Evolutionary conservation across 1,284 basidiomycete genomes (phyloP).

Genomic region (Leccinum angustisporum): DNA sequence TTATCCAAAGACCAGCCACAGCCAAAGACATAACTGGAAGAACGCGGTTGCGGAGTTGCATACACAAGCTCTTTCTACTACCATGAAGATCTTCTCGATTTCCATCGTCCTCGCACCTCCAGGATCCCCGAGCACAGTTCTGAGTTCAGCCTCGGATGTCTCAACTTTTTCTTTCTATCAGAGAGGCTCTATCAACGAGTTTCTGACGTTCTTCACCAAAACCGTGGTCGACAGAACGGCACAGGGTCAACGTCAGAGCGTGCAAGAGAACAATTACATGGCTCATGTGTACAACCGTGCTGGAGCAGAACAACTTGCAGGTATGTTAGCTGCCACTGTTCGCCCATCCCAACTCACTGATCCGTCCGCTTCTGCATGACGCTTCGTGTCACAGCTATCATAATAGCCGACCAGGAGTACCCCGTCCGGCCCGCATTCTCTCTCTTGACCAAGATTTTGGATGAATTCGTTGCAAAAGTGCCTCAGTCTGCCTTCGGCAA

Average conservation of each 20-base stretch:
- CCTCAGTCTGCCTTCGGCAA: constrained; percentile 67
- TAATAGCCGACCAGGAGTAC: constrained; percentile 96
- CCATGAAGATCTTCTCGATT: constrained; percentile 75
- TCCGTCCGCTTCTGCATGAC: not conserved
- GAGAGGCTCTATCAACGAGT: constrained; percentile 80
- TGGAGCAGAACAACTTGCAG: constrained; percentile 77
- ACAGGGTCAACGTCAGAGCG: constrained; percentile 86
- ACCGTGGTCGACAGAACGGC: constrained; percentile 91
- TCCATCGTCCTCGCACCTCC: constrained; percentile 60
- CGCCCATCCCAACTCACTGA: constrained; percentile 3
- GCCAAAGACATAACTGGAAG: constrained; percentile 21
- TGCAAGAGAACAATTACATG: constrained; percentile 93
- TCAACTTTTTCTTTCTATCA: constrained; percentile 96
- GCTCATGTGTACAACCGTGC: constrained; percentile 91
- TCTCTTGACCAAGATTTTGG: constrained; percentile 89
- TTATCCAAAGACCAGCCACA: constrained; percentile 21
- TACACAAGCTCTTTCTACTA: constrained; percentile 2
- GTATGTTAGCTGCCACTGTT: constrained; percentile 42
- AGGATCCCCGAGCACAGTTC: constrained; percentile 57
- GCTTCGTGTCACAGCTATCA: constrained; percentile 60
- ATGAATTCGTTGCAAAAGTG: constrained; percentile 87
- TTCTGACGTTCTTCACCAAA: constrained; percentile 89
- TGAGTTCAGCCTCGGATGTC: constrained; percentile 81
- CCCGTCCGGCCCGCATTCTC: constrained; percentile 97
- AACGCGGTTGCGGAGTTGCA: not conserved